phyloP scores from a whole-genome alignment of 352 stramenopile species.

The Chrysophaeum taylorii region DNA sequence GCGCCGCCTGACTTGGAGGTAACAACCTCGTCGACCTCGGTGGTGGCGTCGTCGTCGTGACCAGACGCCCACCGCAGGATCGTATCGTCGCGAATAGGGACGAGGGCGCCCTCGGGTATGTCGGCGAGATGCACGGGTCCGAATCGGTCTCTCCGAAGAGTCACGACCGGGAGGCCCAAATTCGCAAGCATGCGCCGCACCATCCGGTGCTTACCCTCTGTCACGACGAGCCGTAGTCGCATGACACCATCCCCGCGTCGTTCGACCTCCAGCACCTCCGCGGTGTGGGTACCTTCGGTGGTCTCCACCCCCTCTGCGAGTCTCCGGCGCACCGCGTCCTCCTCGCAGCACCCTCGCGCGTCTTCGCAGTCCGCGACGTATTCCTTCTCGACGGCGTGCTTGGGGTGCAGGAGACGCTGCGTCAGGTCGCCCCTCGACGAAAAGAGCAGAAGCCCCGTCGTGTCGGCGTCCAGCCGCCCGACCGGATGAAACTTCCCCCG shows the following conservation, averaged over 20 bases:
- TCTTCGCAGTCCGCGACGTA: slow-evolving; percentile 42
- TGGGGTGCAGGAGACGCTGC: slow-evolving; percentile 56
- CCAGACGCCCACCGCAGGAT: too few species aligned
- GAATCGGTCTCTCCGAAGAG: slow-evolving; percentile 49
- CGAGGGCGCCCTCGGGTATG: too few species aligned
- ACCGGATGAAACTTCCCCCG: slow-evolving; percentile 57
- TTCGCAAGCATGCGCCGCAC: slow-evolving; percentile 65
- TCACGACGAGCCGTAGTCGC: slow-evolving; percentile 48
- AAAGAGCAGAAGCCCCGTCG: slow-evolving; percentile 60
- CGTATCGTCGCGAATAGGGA: too few species aligned
- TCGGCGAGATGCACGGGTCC: slow-evolving; percentile 41
- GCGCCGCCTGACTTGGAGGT: too few species aligned
- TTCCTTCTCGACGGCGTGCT: slow-evolving; percentile 46
- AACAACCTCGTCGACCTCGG: too few species aligned
- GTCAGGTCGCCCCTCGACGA: slow-evolving; percentile 54
- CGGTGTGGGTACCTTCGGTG: slow-evolving; percentile 35
- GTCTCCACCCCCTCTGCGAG: slow-evolving; percentile 45
- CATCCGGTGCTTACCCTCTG: slow-evolving; percentile 67
- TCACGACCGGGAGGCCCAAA: slow-evolving; percentile 54
- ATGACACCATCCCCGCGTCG: neutral
- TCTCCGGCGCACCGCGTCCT: slow-evolving; percentile 32
- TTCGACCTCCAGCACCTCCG: slow-evolving; percentile 31
- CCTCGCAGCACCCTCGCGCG: slow-evolving; percentile 34
- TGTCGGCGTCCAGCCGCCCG: slow-evolving; percentile 63
- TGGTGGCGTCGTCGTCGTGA: too few species aligned